Conservation (phyloP, 495 filamentous ascomycete genomes). For the Tuber microsphaerosporum region DNA sequence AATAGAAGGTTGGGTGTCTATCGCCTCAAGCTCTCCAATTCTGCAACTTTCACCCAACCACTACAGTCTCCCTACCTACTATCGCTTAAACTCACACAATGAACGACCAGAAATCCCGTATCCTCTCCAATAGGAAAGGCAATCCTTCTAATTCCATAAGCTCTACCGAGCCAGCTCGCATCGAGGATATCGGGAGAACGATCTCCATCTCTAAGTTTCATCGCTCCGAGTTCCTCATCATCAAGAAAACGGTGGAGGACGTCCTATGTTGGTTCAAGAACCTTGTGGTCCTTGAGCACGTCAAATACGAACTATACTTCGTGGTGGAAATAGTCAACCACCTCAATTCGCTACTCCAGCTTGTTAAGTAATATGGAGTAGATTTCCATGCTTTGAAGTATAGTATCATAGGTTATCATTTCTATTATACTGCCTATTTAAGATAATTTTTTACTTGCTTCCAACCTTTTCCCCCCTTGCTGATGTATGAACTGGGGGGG, state of each 20-base stretch:
- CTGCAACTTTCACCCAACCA: neutral
- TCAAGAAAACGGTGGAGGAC: neutral
- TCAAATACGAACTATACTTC: neutral
- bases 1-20: neutral
- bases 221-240: neutral
- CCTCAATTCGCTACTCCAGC: neutral
- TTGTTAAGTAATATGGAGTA: neutral
- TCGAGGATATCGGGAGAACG: neutral
- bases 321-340: neutral
- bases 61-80: neutral
- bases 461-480: too few relatives aligned
- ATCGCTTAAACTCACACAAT: neutral
- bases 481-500: too few relatives aligned
- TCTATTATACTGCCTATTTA: too few relatives aligned
- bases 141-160: neutral
- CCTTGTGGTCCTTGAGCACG: neutral
- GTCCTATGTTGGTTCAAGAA: neutral
- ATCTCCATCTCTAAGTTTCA: neutral
- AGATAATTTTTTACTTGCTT: too few relatives aligned
- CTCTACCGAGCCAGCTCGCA: neutral
- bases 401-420: too few relatives aligned
- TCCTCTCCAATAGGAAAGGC: neutral
- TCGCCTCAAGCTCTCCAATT: neutral
- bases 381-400: neutral
- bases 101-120: neutral